A percentile compares a stretch with the other conserved stretches of the same genome.
phyloP scores from a whole-genome alignment of 1,284 basidiomycete species.

The Ganoderma multipileum region DNA sequence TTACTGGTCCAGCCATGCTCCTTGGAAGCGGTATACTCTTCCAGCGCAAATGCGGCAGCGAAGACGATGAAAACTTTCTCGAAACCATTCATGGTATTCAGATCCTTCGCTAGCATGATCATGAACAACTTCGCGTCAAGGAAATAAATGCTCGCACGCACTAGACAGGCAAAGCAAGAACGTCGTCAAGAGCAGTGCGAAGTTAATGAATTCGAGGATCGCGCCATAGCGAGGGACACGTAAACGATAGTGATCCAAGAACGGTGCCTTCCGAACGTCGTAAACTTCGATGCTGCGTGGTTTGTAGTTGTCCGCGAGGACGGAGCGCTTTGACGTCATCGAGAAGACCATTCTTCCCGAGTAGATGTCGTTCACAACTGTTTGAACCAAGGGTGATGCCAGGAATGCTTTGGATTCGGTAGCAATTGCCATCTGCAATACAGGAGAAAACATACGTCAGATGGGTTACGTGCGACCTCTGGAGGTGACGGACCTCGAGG shows the following conservation, averaged over 20 bases:
- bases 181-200: slow-evolving; percentile 68
- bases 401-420: slow-evolving; percentile 83
- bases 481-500: slow-evolving; percentile 66
- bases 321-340: slow-evolving; percentile 68
- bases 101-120: slow-evolving; percentile 59
- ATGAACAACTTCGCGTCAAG: slow-evolving; percentile 3
- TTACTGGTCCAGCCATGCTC: slow-evolving; percentile 88
- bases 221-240: slow-evolving; percentile 85
- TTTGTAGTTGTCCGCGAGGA: slow-evolving; percentile 89
- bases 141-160: slow-evolving; percentile 34
- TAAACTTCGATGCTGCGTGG: slow-evolving; percentile 78
- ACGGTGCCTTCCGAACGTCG: slow-evolving; percentile 73
- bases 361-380: slow-evolving; percentile 85
- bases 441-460: slow-evolving; percentile 1
- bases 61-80: slow-evolving; percentile 81
- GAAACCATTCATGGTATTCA: slow-evolving; percentile 57
- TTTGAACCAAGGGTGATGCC: slow-evolving; percentile 81
- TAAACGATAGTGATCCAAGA: slow-evolving; percentile 86
- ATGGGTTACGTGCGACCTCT: not conserved
- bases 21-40: slow-evolving; percentile 80
- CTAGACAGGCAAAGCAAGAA: slow-evolving; percentile 80
- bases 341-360: slow-evolving; percentile 75
- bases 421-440: slow-evolving; percentile 81
- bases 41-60: slow-evolving; percentile 77
- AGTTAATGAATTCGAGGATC: slow-evolving; percentile 82